Conservation (phyloP, 208 protist species). For the Naegleria gruberi region DNA sequence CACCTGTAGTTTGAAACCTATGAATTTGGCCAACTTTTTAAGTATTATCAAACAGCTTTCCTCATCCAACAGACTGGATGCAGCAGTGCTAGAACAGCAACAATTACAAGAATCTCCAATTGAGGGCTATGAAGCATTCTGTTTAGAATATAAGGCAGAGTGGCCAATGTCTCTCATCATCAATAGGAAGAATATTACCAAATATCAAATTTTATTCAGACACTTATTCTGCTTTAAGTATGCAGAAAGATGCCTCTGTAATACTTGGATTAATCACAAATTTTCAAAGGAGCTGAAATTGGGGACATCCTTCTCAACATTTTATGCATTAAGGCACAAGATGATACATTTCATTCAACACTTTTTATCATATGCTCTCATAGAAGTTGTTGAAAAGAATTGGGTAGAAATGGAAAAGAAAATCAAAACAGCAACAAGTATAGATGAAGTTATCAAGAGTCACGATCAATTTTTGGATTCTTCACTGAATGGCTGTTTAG, state of each 20-base stretch:
- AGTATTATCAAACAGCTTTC: neutral
- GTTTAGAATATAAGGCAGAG: conserved; percentile 41
- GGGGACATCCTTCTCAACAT: neutral
- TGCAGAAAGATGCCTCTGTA: conserved; percentile 1
- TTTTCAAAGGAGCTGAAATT: conserved; percentile 16
- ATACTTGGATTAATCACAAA: conserved; percentile 4
- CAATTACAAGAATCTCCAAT: neutral
- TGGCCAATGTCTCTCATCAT: conserved; percentile 57
- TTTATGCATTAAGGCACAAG: conserved; percentile 19
- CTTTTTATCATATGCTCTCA: conserved; percentile 45
- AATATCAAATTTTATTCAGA: conserved; percentile 64
- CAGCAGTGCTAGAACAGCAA: neutral
- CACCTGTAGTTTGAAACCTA: conserved; percentile 30
- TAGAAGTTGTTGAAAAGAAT: neutral
- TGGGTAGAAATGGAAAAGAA: neutral
- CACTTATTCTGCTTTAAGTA: conserved; percentile 57
- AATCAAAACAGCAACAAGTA: conserved; percentile 19
- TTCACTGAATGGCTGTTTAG: conserved; percentile 36
- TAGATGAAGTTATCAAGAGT: conserved; percentile 41
- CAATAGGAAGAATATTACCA: conserved; percentile 42
- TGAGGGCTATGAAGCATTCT: conserved; percentile 34
- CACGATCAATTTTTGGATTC: conserved; percentile 41
- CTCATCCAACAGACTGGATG: neutral
- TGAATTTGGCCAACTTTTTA: neutral
- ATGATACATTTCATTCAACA: conserved; percentile 59